phyloP scores from a whole-genome alignment of 1,139 yeast genomes.

The Suhomyces wounanorum region DNA sequence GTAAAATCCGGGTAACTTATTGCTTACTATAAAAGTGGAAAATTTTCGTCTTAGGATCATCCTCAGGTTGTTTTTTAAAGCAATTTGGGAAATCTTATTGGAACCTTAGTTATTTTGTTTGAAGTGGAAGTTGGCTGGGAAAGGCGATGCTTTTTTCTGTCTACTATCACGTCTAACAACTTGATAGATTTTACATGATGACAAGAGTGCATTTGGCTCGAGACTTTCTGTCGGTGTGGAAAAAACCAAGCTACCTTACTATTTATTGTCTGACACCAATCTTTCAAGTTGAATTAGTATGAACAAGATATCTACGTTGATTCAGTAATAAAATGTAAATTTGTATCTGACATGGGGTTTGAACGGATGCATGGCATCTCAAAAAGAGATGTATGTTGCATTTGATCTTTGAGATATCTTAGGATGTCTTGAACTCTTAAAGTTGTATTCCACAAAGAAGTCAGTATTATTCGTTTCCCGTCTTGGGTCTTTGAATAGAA shows the following conservation, averaged over 20 bases:
- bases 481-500: no score
- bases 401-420: neutral
- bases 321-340: no score
- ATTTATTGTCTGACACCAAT: conserved; percentile 32
- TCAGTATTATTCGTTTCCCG: no score
- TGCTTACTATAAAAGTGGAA: conserved; percentile 6
- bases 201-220: conserved; percentile 97
- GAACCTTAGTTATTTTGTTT: neutral
- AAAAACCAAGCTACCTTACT: conserved; percentile 85
- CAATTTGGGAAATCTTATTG: neutral
- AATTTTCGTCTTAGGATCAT: conserved; percentile 1
- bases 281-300: neutral
- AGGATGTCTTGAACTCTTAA: no score
- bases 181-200: conserved; percentile 50
- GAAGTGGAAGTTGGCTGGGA: conserved; percentile 7
- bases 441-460: no score
- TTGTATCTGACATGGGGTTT: no score
- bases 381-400: no score
- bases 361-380: no score
- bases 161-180: conserved; percentile 7
- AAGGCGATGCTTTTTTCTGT: conserved; percentile 9
- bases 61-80: neutral
- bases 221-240: conserved; percentile 90
- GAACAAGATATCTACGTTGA: neutral
- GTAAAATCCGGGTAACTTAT: conserved; percentile 16